A percentile compares a stretch with the other conserved stretches of the same genome.
These are phyloP conservation scores for Hypoxylon fragiforme DNA, from an alignment of 495 filamentous ascomycete species.

Conservation along the genomic window DNA sequence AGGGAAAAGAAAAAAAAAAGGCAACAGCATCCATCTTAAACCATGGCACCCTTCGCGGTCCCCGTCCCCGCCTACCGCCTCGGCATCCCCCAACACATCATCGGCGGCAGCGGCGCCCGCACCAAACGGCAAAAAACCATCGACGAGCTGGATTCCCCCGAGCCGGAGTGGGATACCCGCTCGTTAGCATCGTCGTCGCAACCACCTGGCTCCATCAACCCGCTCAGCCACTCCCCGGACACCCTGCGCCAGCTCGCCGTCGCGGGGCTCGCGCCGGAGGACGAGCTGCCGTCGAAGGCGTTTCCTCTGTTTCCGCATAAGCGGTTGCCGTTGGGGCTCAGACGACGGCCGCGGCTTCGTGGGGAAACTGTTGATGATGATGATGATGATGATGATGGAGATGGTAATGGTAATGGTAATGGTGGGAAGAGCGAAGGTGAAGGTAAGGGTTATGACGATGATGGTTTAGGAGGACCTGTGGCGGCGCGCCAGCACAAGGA, in stretches of 20 bases:
- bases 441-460: no score
- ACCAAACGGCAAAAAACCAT: constrained; percentile 14
- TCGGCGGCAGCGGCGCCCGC: no score
- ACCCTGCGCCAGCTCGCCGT: constrained; percentile 45
- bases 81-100: no score
- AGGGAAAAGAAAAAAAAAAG: background rate
- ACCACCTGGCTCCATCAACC: constrained; percentile 47
- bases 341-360: constrained; percentile 6
- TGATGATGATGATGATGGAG: no score
- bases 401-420: no score
- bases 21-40: background rate
- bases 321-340: constrained; percentile 20
- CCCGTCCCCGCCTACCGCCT: constrained; percentile 31
- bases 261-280: constrained; percentile 41
- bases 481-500: no score
- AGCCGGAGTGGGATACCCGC: constrained; percentile 8
- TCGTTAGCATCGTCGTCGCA: no score
- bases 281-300: constrained; percentile 41
- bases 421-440: no score
- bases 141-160: background rate
- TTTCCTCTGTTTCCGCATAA: constrained; percentile 50
- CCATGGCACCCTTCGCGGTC: constrained; percentile 34
- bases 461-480: no score
- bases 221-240: constrained; percentile 46
- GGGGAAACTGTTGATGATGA: background rate